Evolutionary conservation across 176 grass and related monocot species (phyloP).

Genomic region (Carex scoparia): DNA sequence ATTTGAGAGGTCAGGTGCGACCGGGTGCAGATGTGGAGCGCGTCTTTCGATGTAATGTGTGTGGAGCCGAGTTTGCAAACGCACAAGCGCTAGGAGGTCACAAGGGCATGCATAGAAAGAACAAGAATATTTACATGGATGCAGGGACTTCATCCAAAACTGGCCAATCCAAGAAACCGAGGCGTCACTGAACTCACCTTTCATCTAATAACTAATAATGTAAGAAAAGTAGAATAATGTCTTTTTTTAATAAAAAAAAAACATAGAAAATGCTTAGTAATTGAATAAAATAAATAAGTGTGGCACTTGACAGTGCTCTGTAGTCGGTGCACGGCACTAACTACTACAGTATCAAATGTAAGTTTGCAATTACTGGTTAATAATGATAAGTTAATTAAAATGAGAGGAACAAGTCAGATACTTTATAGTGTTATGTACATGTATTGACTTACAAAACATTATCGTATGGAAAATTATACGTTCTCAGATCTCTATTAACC

Average conservation of each 20-base stretch:
- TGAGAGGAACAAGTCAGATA: not conserved
- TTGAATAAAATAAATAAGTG: not conserved
- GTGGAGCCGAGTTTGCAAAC: not conserved
- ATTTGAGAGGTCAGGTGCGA: not conserved
- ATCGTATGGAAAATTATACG: not conserved
- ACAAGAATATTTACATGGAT: not conserved
- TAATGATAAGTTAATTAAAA: not conserved
- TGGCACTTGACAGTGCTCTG: not conserved
- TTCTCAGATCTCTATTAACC: not conserved
- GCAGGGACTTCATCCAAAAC: not conserved
- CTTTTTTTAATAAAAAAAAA: not conserved
- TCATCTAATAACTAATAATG: not conserved
- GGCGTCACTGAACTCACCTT: not conserved
- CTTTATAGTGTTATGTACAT: not conserved
- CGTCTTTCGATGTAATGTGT: not conserved
- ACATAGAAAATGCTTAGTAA: not conserved
- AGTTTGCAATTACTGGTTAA: not conserved
- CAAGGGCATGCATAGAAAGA: not conserved
- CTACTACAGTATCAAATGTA: not conserved
- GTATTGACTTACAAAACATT: not conserved
- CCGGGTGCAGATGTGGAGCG: not conserved
- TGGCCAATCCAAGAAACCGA: not conserved
- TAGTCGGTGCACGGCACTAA: not conserved
- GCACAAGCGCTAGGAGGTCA: constrained; percentile 4
- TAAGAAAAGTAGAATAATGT: not conserved